Base-by-base conservation (phyloP, 345 rosid species). In the Orychophragmus violaceus region DNA sequence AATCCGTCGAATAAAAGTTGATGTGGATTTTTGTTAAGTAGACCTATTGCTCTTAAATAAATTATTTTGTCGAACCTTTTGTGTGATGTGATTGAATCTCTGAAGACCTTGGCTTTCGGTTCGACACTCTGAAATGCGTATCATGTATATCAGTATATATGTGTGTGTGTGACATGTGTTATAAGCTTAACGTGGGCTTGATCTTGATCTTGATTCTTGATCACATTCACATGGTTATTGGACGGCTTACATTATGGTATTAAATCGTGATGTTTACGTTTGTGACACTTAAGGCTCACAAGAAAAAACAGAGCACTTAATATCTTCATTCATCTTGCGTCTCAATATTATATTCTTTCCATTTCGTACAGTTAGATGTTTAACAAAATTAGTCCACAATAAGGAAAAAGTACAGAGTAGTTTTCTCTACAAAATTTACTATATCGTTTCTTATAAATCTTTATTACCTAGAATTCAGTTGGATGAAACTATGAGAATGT, bases 261-360 rank as follows among this genome's bases (percentile, higher is more conserved):
- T 58, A 16, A 46, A 35, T 48, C 41, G 49, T 68, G 50, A 59
- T 58, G 73, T n/a, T 24, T 58, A 49, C 50, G 65, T 58, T 27
- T 68, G 59, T 58, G 50, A 35, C 22, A 27, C 61, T 39, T 12
- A 21, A 12, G 16, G 59, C 58, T 48, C 50, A 68, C 46, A 68
- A 22, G 9, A 16, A 67, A 57, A 67, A 6, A 32, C 48, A 56
- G 21, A 55, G 37, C 72, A 68, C 25, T 66, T 46, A 33, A 33
- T 45, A 56, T 17, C 5, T 23, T 5, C 13, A 57, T 42, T 29
- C 2, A 21, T 66, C 23, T 42, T 66, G 33, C 45, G 42, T 42
- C 62, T 66, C 54, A 27, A 2, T 24, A 36, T 17, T 3, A 60
- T 60, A 16, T 42, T 25, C 17, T 8, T 39, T 42, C 65, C 49